Percentiles rank a stretch among this genome's conserved stretches.
Evolutionary conservation across 2,329 filamentous ascomycete species (phyloP).

Genomic region (Botryotinia calthae): DNA sequence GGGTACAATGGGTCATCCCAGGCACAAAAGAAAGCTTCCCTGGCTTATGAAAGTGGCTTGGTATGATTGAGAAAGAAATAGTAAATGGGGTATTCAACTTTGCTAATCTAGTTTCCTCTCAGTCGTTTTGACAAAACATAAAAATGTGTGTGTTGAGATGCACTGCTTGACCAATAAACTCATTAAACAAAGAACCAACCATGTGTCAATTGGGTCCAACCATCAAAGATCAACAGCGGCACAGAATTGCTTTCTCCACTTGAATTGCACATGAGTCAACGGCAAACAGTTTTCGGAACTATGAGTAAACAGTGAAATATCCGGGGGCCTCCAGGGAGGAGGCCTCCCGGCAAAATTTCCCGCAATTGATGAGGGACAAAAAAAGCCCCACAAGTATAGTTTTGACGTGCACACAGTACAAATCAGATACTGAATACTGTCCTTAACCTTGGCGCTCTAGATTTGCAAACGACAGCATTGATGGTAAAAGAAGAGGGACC

Average conservation of each 20-base stretch:
- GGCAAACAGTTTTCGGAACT: neutral
- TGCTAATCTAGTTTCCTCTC: neutral
- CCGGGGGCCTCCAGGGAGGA: neutral
- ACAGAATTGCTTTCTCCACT: neutral
- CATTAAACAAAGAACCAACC: neutral
- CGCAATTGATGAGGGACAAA: no score
- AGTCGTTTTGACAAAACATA: neutral
- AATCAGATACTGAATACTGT: no score
- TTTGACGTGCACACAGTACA: no score
- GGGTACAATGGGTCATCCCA: neutral
- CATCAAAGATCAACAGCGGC: neutral
- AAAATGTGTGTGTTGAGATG: neutral
- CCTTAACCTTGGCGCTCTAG: no score
- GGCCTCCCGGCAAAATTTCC: no score
- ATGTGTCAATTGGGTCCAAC: neutral
- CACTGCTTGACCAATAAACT: neutral
- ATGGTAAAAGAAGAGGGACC: no score
- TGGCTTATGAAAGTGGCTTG: neutral
- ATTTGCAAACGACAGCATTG: no score
- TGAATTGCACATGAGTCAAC: neutral
- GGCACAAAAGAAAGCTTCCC: neutral
- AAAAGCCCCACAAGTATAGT: no score
- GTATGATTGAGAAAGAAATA: neutral
- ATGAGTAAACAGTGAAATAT: neutral
- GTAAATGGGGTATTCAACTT: neutral